phyloP scores from a whole-genome alignment of 805 yeast species.

The Ogataea populi-albae region DNA sequence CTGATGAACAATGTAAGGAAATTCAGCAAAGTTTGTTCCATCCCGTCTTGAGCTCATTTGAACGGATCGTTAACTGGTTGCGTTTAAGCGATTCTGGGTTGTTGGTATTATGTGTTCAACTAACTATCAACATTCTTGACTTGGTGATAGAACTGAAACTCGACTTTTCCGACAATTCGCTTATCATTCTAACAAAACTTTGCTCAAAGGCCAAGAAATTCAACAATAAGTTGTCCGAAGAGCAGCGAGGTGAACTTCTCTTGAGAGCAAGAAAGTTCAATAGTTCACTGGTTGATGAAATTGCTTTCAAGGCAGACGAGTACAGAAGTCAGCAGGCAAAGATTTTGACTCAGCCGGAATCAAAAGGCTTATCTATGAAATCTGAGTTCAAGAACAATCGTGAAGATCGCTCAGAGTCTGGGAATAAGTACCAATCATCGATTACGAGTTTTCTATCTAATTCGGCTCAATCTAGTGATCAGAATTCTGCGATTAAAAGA shows the following conservation, averaged over 20 bases:
- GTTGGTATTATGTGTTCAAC: constrained; percentile 65
- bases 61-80: constrained; percentile 73
- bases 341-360: constrained; percentile 4
- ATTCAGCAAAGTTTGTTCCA: constrained; percentile 39
- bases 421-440: constrained; percentile 14
- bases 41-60: constrained; percentile 60
- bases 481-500: constrained; percentile 21
- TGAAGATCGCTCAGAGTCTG: background rate
- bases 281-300: constrained; percentile 48
- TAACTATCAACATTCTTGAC: constrained; percentile 65
- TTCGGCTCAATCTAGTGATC: constrained; percentile 1
- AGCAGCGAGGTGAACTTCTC: constrained; percentile 63
- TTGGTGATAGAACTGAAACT: constrained; percentile 55
- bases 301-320: constrained; percentile 42
- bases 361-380: background rate
- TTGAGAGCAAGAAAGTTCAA: constrained; percentile 59
- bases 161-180: constrained; percentile 49
- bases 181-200: constrained; percentile 56
- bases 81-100: constrained; percentile 77
- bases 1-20: constrained; percentile 14
- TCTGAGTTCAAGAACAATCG: background rate
- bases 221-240: constrained; percentile 65
- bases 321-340: constrained; percentile 19
- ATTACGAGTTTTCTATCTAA: constrained; percentile 12
- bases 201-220: constrained; percentile 64